phyloP scores from a whole-genome alignment of 2,329 filamentous ascomycete genomes.

The Harringtonia aguacate region DNA sequence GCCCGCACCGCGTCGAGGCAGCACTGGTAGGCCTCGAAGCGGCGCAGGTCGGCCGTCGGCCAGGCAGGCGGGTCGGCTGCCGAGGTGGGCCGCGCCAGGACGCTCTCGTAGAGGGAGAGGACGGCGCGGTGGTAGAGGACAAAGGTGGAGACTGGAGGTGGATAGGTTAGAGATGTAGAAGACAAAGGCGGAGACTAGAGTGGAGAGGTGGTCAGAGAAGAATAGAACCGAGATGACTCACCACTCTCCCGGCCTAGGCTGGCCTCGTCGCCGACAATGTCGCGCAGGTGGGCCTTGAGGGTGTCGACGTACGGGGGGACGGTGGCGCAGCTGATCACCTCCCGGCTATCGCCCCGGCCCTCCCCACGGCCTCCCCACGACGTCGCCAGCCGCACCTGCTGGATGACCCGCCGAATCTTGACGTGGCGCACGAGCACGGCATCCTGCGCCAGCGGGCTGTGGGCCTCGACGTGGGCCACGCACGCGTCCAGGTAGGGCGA shows the following conservation, averaged over 20 bases:
- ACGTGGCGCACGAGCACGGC: slow-evolving; percentile 31
- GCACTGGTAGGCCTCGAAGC: slow-evolving; percentile 7
- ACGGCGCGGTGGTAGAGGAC: slow-evolving; percentile 6
- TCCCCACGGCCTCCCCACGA: too few species aligned
- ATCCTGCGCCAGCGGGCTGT: slow-evolving; percentile 37
- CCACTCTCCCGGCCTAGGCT: too few species aligned
- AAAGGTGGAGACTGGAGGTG: slow-evolving; percentile 2
- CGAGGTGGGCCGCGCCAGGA: not conserved
- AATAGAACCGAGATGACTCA: not conserved
- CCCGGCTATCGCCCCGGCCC: too few species aligned
- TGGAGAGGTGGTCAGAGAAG: too few species aligned
- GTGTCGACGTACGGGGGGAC: too few species aligned
- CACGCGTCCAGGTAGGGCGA: slow-evolving; percentile 48
- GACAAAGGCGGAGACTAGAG: not conserved
- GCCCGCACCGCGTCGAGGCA: slow-evolving; percentile 8
- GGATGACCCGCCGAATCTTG: slow-evolving; percentile 17
- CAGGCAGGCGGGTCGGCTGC: not conserved
- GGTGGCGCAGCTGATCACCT: too few species aligned
- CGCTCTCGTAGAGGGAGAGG: slow-evolving; percentile 8
- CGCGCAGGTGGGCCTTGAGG: too few species aligned
- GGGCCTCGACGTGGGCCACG: slow-evolving; percentile 31
- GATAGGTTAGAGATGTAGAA: not conserved
- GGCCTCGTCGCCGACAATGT: too few species aligned
- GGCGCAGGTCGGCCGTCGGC: slow-evolving; percentile 3
- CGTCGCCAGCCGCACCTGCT: not conserved